A percentile compares a stretch with the other conserved stretches of the same genome.
These are phyloP conservation scores for Dioszegia hungarica DNA, from an alignment of 768 basidiomycete genomes.

Conservation along the genomic window DNA sequence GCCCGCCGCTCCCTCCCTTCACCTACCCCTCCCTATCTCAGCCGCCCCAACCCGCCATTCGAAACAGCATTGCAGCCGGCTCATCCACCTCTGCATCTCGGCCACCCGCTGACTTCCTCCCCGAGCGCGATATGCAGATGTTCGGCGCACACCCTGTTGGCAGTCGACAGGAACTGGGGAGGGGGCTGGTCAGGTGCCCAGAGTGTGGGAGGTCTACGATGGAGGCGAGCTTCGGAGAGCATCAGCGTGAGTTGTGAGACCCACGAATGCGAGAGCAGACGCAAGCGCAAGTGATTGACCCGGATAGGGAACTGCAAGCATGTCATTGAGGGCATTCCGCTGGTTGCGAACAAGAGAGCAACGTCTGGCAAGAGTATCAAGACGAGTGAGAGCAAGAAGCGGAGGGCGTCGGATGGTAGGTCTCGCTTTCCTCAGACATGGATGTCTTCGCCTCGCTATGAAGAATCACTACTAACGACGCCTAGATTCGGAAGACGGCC, in stretches of 20 bases:
- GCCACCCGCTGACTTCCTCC: conserved; percentile 79
- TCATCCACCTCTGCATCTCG: conserved; percentile 53
- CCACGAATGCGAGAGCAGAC: no score
- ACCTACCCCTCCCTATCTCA: conserved; percentile 31
- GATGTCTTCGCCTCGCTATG: neutral
- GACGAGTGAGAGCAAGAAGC: conserved; percentile 41
- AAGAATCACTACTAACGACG: neutral
- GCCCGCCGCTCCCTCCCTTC: conserved; percentile 23
- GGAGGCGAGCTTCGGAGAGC: conserved; percentile 68
- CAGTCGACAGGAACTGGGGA: conserved; percentile 54
- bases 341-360: conserved; percentile 48
- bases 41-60: neutral
- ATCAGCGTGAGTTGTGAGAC: conserved; percentile 58
- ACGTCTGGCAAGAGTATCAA: conserved; percentile 55
- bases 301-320: conserved; percentile 30
- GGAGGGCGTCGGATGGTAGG: conserved; percentile 28
- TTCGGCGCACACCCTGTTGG: conserved; percentile 73
- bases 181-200: conserved; percentile 53
- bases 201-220: conserved; percentile 79
- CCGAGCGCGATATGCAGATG: conserved; percentile 79
- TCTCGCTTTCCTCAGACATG: neutral
- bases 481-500: neutral
- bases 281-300: neutral
- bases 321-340: conserved; percentile 32
- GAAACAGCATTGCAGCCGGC: neutral